phyloP scores from a whole-genome alignment of 345 rosid genomes.

The Eucalyptus viminalis region DNA sequence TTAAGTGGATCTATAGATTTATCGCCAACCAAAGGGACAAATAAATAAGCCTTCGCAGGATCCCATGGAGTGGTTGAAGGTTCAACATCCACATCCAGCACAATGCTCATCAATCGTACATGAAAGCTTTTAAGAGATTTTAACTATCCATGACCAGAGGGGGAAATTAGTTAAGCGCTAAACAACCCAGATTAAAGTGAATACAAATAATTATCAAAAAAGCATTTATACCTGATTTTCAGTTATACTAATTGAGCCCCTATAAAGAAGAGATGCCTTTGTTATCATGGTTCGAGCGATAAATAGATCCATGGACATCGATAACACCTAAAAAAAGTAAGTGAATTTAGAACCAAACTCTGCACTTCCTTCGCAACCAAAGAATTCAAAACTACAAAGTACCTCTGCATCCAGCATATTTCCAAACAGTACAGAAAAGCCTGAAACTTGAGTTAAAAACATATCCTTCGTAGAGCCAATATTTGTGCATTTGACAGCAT shows the following conservation, averaged over 20 bases:
- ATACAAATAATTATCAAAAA: not conserved
- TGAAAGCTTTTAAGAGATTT: slow-evolving; percentile 87
- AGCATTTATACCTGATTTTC: slow-evolving; percentile 58
- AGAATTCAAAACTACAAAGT: not conserved
- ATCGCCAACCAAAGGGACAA: slow-evolving; percentile 83
- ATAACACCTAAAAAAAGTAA: slow-evolving; percentile 66
- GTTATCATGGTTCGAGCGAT: slow-evolving; percentile 97
- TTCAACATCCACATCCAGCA: slow-evolving; percentile 97
- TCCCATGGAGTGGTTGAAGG: slow-evolving; percentile 99
- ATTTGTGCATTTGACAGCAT: slow-evolving; percentile 57
- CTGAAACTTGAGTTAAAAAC: slow-evolving; percentile 75
- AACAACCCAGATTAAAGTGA: not conserved
- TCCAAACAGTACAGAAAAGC: slow-evolving; percentile 90
- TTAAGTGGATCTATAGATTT: slow-evolving; percentile 46
- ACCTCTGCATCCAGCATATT: slow-evolving; percentile 99
- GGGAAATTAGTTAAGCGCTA: not conserved
- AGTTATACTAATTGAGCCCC: slow-evolving; percentile 52
- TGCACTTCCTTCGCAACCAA: not conserved
- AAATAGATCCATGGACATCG: slow-evolving; percentile 99
- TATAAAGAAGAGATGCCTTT: slow-evolving; percentile 90
- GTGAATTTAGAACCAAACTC: not conserved
- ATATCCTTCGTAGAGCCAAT: slow-evolving; percentile 73
- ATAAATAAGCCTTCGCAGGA: slow-evolving; percentile 96
- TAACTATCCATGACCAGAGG: slow-evolving; percentile 48
- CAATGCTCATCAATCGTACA: slow-evolving; percentile 97